Base-by-base conservation (phyloP, 768 basidiomycete species). In the Boletus rubropictus region DNA sequence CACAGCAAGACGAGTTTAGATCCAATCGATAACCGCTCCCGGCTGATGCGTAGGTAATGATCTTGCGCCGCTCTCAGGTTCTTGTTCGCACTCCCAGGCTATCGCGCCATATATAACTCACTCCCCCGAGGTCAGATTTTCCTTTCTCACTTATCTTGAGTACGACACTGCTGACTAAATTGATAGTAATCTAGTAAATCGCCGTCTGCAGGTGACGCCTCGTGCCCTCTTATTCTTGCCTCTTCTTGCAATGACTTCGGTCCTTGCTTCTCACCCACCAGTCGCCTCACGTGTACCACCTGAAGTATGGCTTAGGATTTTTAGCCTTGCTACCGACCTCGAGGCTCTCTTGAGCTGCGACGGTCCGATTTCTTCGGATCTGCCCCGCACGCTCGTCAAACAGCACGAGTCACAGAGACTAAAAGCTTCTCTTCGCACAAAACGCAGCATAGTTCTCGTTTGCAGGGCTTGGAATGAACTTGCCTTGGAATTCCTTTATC, bases 291-390 rank as follows among this genome's bases (percentile, higher is more conserved):
- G 15, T 10, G 50, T 65, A 11, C 62, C 62, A 24, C 61, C 64
- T 17, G 64, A 64, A 49, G 44, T 65, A 33, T 65, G 64, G 64
- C 51, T 61, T 15, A 55, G 37, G 34, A 53, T 65, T 25, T 65
- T 65, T 39, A 15, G 28, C 28, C 45, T 56, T 27, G 59, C 59
- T 10, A 52, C 61, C 5, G 42, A 52, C 29, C 18, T 54, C 5
- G 52, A 38, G 11, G 36, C 37, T 7, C 40, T 52, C 28, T 42
- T 63, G 28, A 41, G 49, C 25, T 56, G 44, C 17, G 51, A 48
- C 27, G 31, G 12, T 20, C 33, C 34, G 10, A 25, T 44, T 38
- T 50, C 42, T 22, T 50, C 52, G n/a, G 59, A 59, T 32, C 39
- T 63, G n/a, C 61, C 61, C 0, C 50, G 31, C 31, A 9, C 40